Percentiles rank a stretch among this genome's conserved stretches.
phyloP scores from a whole-genome alignment of 2,329 filamentous ascomycete species.

The Pseudogymnoascus sp. region DNA sequence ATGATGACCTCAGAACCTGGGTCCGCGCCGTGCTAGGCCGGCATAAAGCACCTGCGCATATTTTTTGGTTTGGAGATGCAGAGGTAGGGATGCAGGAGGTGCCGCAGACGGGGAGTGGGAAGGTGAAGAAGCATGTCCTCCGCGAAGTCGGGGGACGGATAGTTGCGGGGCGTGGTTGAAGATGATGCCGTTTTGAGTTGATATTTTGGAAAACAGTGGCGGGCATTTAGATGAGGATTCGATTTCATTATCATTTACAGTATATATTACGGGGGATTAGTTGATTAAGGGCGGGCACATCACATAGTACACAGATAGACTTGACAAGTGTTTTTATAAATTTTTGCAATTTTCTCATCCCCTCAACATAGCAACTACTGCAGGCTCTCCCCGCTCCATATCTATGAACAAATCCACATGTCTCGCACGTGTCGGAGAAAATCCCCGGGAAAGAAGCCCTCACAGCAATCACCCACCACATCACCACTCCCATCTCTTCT shows the following conservation, averaged over 20 bases:
- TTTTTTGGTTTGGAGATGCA: constrained; percentile 67
- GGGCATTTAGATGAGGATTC: too few species aligned
- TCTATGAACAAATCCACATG: background rate
- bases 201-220: too few species aligned
- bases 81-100: constrained; percentile 43
- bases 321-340: too few species aligned
- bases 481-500: background rate
- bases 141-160: constrained; percentile 18
- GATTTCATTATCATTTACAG: too few species aligned
- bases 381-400: too few species aligned
- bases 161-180: constrained; percentile 13
- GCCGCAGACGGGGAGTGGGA: constrained; percentile 64
- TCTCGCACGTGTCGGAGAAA: background rate
- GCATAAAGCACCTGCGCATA: constrained; percentile 61
- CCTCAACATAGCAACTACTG: too few species aligned
- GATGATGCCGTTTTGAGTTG: too few species aligned
- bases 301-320: too few species aligned
- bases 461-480: background rate
- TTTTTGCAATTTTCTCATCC: too few species aligned
- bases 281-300: too few species aligned
- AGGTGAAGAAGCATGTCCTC: constrained; percentile 51
- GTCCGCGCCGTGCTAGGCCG: constrained; percentile 51
- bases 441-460: background rate
- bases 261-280: too few species aligned
- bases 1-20: constrained; percentile 54